Evolutionary conservation across 2,329 filamentous ascomycete species (phyloP).

Genomic region (Eutypa lata): DNA sequence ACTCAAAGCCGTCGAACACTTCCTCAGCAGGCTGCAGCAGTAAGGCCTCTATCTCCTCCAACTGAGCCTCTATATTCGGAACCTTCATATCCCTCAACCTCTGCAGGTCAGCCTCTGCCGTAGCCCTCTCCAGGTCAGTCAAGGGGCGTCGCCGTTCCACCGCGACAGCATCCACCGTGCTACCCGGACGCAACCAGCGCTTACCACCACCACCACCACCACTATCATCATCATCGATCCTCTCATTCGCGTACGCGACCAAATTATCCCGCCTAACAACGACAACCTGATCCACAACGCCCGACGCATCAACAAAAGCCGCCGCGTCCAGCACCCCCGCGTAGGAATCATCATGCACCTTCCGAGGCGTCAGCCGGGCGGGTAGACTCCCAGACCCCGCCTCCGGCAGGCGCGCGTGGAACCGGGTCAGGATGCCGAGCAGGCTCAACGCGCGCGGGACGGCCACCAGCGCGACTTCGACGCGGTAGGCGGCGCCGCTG

Average conservation of each 20-base stretch:
- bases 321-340: conserved; percentile 35
- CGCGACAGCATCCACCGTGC: conserved; percentile 19
- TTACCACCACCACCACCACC: not conserved
- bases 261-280: conserved; percentile 36
- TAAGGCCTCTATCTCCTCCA: conserved; percentile 22
- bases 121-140: conserved; percentile 21
- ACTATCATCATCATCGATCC: conserved; percentile 2
- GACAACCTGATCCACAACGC: conserved; percentile 31
- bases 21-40: conserved; percentile 7
- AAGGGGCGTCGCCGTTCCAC: conserved; percentile 26
- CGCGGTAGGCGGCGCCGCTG: conserved; percentile 29
- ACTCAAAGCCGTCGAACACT: not conserved
- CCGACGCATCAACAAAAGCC: conserved; percentile 35
- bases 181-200: conserved; percentile 4
- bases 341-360: conserved; percentile 46
- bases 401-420: conserved; percentile 33
- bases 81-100: conserved; percentile 18
- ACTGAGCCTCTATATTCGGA: conserved; percentile 14
- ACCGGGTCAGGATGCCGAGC: conserved; percentile 40
- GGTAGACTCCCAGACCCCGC: conserved; percentile 33
- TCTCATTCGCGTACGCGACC: conserved; percentile 29
- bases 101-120: conserved; percentile 21
- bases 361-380: conserved; percentile 38
- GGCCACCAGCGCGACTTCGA: conserved; percentile 40
- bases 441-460: conserved; percentile 39